These are phyloP conservation scores for Trichothecium roseum DNA, from an alignment of 2,329 filamentous ascomycete genomes.

Conservation along the genomic window DNA sequence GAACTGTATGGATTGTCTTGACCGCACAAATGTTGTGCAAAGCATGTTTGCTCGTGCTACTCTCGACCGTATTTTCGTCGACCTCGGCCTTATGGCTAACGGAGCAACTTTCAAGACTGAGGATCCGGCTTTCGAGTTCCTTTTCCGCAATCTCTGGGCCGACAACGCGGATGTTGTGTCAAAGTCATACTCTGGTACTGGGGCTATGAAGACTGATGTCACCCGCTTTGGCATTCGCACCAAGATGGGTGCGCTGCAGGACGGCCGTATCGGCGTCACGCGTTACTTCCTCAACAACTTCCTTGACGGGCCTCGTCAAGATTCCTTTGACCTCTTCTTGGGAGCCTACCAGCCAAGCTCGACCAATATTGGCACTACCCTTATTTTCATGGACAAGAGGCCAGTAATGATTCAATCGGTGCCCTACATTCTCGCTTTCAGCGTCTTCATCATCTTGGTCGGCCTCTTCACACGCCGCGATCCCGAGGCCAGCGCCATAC, in stretches of 20 bases:
- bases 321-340: conserved; percentile 90
- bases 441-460: conserved; percentile 71
- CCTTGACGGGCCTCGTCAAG: conserved; percentile 82
- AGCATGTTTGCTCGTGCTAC: conserved; percentile 91
- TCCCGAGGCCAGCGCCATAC: conserved; percentile 67
- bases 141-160: conserved; percentile 97
- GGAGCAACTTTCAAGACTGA: conserved; percentile 69
- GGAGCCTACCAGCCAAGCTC: conserved; percentile 72
- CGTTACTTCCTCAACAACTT: conserved; percentile 94
- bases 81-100: conserved; percentile 66
- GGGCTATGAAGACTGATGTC: conserved; percentile 95
- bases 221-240: conserved; percentile 89
- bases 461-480: conserved; percentile 61
- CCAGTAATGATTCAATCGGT: conserved; percentile 87
- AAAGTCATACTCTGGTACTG: conserved; percentile 86
- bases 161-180: conserved; percentile 97
- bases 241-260: conserved; percentile 72
- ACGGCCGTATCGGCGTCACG: conserved; percentile 78
- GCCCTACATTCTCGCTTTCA: conserved; percentile 81
- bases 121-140: conserved; percentile 70
- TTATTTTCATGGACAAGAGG: conserved; percentile 74
- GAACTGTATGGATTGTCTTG: conserved; percentile 98
- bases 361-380: conserved; percentile 57
- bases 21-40: conserved; percentile 95
- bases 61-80: conserved; percentile 78